Base-by-base conservation (phyloP, 2,329 filamentous ascomycete species). In the Epichloe amarillans region DNA sequence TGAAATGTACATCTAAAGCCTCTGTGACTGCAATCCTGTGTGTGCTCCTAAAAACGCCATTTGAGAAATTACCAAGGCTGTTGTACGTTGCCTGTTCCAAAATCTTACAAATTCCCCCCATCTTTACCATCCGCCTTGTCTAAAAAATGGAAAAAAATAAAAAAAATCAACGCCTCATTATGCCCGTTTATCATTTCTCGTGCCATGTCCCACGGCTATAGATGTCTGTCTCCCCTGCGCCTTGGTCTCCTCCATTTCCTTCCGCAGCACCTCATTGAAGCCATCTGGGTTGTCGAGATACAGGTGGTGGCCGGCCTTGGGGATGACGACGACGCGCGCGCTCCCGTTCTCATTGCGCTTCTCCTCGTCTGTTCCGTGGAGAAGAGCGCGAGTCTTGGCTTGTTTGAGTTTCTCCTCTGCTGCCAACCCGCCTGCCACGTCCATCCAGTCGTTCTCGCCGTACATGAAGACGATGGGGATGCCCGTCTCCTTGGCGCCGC, bases 391-490 rank as follows among this genome's bases (percentile, higher is more conserved):
- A 26, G 69, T 68, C 56, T 77, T 79, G 55, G 84, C 81, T 52
- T 83, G 74, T 53, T 87, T 83, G 12, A 97, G 76, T 65, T 85
- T 89, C 67, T 90, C 80, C 61, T 86, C 80, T 0, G 90, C 83
- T 0, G 86, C 88, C 45, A 83, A 80, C 0, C 93, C 93, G 30
- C 90, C 93, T 0, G 82, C 81, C 8, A 93, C 83, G 58, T 98
- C 93, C 93, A 98, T 98, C 93, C 93, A 98, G 72, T 98, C 93
- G 62, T 93, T 83, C 60, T 97, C 90, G 55, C 93, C 93, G 63
- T 98, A 98, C 86, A 97, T 90, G 64, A 98, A 79, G 8, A 97
- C 78, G 35, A 97, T 73, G 0, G 93, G 91, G 47, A 89, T 74
- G 1, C 90, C 89, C 0, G 76, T 85, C 59, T 81, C 77, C 51